Base-by-base conservation (phyloP, 2,329 filamentous ascomycete genomes). In the Trichoderma sp. region DNA sequence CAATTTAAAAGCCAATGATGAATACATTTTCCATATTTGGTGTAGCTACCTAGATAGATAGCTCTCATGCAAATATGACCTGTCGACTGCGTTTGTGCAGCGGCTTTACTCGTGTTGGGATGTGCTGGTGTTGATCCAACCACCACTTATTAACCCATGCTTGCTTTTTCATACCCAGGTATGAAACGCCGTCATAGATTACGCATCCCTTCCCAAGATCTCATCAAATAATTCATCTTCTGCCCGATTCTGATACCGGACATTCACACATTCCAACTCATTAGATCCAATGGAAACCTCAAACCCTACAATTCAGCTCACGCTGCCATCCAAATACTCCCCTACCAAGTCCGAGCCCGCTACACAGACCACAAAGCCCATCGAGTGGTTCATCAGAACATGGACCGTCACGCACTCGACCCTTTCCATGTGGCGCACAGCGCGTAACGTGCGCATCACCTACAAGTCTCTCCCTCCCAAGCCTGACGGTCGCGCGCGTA, bases 371-470 rank as follows among this genome's bases (percentile, higher is more conserved):
- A 76, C 49, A 40, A 77, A 59, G 82, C 19, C 40, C 19, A 82
- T 88, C 31, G 79, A 84, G 69, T 92, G 87, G 85, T 86, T 93
- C 57, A 80, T 84, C 64, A 83, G 89, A 70, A 91, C 88, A 70
- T 94, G 91, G 91, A 82, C 86, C 74, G 90, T 94, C 68, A 92
- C 91, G 13, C 90, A 93, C 81, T 92, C 89, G 5, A 92, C 91
- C 5, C 87, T 94, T 13, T 82, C 87, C 72, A 94, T 96, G 91
- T 96, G 93, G 93, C 89, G 89, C 74, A 86, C 87, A 58, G 90
- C 91, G 65, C 90, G 89, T 77, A 96, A 96, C 80, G 92, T 96
- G 16, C 86, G 87, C 75, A 95, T 96, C 77, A 91, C 88, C 40
- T 96, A 96, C 83, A 86, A 81, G 11, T 78, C 85, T 0, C 83